Percentiles rank a stretch among this genome's conserved stretches.
These are phyloP conservation scores for Phytophthora sojae DNA, from an alignment of 352 stramenopile genomes.

Conservation along the genomic window DNA sequence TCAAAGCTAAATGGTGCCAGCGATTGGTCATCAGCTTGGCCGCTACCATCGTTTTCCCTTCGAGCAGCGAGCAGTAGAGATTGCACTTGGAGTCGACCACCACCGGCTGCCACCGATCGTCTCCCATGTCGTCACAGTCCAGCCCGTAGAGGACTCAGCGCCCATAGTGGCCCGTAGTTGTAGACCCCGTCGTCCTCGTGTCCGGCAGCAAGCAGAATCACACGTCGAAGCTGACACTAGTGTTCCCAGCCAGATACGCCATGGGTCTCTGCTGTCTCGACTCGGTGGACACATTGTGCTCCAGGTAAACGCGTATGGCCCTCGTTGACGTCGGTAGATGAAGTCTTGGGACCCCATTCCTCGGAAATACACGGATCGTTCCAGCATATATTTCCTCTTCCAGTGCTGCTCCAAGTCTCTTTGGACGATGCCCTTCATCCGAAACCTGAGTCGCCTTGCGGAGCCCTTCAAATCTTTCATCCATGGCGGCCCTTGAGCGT, in stretches of 20 bases:
- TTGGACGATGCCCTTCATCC: slow-evolving; percentile 13
- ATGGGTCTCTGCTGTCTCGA: slow-evolving; percentile 19
- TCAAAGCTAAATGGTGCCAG: slow-evolving; percentile 48
- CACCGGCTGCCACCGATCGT: slow-evolving; percentile 30
- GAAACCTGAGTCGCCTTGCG: slow-evolving; percentile 4
- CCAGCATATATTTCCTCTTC: slow-evolving; percentile 24
- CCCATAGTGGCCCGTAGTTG: neutral
- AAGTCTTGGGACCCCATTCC: slow-evolving; percentile 18
- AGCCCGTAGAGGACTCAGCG: slow-evolving; percentile 31
- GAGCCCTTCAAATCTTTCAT: slow-evolving; percentile 18
- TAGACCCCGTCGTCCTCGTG: slow-evolving; percentile 4
- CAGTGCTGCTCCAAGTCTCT: slow-evolving; percentile 17
- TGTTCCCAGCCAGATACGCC: slow-evolving; percentile 7
- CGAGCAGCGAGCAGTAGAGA: slow-evolving; percentile 42
- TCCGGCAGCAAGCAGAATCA: slow-evolving; percentile 42
- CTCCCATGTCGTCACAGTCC: slow-evolving; percentile 7
- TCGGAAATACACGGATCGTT: slow-evolving; percentile 13
- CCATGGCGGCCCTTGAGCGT: slow-evolving; percentile 12
- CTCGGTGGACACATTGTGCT: slow-evolving; percentile 21
- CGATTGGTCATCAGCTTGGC: slow-evolving; percentile 21
- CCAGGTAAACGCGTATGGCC: slow-evolving; percentile 20
- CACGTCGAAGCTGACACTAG: slow-evolving; percentile 20
- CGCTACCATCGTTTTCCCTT: slow-evolving; percentile 26
- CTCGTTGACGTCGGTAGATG: slow-evolving; percentile 7
- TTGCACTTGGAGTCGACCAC: slow-evolving; percentile 36